phyloP scores from a whole-genome alignment of 2,329 filamentous ascomycete species.

The Trichoderma sp. region DNA sequence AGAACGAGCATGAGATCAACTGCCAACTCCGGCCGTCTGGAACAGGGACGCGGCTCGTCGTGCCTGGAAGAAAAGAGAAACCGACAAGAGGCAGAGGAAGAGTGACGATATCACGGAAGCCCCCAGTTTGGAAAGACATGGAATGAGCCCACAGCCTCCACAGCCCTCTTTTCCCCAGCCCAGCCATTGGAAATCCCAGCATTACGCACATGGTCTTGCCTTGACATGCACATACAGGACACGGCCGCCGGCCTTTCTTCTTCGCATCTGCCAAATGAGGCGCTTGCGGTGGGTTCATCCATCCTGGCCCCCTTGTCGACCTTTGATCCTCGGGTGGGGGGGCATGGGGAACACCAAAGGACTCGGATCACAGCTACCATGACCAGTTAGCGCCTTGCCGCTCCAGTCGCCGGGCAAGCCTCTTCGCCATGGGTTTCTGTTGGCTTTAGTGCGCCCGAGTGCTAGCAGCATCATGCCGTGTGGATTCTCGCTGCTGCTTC shows the following conservation, averaged over 20 bases:
- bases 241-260: background rate
- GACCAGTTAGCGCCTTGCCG: conserved; percentile 14
- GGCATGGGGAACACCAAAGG: background rate
- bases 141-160: conserved; percentile 8
- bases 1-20: conserved; percentile 23
- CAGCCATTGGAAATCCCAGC: conserved; percentile 24
- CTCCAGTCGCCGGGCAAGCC: background rate
- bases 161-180: conserved; percentile 19
- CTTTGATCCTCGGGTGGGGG: conserved; percentile 12
- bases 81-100: background rate
- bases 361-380: conserved; percentile 9
- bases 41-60: background rate
- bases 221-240: background rate
- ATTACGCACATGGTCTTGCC: conserved; percentile 20
- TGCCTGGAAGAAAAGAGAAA: background rate
- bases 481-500: background rate
- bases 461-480: background rate
- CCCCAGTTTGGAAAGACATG: conserved; percentile 2
- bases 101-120: background rate
- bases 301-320: background rate
- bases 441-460: background rate
- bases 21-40: conserved; percentile 18
- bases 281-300: background rate
- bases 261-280: conserved; percentile 21
- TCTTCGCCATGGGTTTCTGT: background rate